Conservation (phyloP, 2,329 filamentous ascomycete species). For the Colletotrichum sp. region DNA sequence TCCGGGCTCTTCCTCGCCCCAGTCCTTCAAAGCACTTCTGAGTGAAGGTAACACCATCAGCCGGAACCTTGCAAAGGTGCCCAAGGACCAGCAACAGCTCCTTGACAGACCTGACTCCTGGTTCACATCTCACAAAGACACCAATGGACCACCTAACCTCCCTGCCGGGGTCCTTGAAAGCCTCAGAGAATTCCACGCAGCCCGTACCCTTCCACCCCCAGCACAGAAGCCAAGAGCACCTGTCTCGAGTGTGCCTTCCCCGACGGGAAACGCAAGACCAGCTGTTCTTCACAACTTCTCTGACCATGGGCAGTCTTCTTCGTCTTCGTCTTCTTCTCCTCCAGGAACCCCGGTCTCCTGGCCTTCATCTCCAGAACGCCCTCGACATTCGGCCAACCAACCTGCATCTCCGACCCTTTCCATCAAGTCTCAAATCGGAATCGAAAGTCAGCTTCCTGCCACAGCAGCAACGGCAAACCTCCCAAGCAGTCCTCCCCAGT, state of each 20-base stretch:
- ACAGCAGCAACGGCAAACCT: neutral
- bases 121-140: constrained; percentile 31
- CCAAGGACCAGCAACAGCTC: constrained; percentile 42
- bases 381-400: neutral
- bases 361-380: constrained; percentile 23
- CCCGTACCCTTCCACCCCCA: constrained; percentile 11
- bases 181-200: constrained; percentile 26
- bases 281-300: neutral
- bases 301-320: neutral
- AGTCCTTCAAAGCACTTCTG: neutral
- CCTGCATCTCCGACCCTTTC: neutral
- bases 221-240: constrained; percentile 7
- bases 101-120: constrained; percentile 41
- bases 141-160: constrained; percentile 33
- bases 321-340: neutral
- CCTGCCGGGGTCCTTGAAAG: constrained; percentile 40
- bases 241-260: neutral
- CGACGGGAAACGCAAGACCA: neutral
- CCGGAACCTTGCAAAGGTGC: constrained; percentile 35
- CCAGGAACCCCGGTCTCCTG: constrained; percentile 23
- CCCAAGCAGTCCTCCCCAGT: constrained; percentile 7
- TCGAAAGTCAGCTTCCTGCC: neutral
- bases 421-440: constrained; percentile 9
- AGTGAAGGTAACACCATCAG: constrained; percentile 18
- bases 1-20: neutral